Conservation (phyloP, 306 rosid genomes). For the Trifolium repens region DNA sequence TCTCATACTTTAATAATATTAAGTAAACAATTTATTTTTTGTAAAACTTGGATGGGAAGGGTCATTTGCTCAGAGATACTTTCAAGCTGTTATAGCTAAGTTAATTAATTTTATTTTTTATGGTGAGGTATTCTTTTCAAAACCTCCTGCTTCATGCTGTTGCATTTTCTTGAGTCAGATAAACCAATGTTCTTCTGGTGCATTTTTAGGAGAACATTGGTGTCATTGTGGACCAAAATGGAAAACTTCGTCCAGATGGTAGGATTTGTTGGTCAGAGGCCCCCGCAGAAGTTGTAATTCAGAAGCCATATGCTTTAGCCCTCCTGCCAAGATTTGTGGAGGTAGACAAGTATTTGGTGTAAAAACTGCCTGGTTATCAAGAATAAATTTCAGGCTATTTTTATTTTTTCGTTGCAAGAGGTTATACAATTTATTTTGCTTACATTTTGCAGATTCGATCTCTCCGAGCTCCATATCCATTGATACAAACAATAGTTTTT, state of each 20-base stretch:
- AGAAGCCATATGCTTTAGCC: conserved; percentile 87
- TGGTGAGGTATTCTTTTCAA: conserved; percentile 27
- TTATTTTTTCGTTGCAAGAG: conserved; percentile 31
- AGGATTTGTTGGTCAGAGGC: conserved; percentile 99
- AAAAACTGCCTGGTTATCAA: conserved; percentile 12
- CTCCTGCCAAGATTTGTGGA: conserved; percentile 87
- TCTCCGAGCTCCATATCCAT: conserved; percentile 77
- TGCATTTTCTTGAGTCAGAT: conserved; percentile 18
- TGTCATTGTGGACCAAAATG: conserved; percentile 93
- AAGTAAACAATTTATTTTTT: no score
- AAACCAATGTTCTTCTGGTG: conserved; percentile 32
- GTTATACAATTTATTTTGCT: conserved; percentile 31
- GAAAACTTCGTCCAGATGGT: conserved; percentile 91
- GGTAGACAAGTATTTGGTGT: conserved; percentile 52
- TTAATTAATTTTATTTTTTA: conserved; percentile 16
- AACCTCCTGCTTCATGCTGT: conserved; percentile 1
- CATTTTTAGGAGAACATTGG: conserved; percentile 88
- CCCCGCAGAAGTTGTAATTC: conserved; percentile 74
- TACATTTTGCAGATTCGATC: conserved; percentile 78
- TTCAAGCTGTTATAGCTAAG: conserved; percentile 14
- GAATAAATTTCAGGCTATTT: neutral
- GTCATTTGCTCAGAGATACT: neutral
- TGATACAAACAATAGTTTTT: conserved; percentile 93
- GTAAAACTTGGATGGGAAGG: neutral
- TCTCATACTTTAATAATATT: conserved; percentile 24